phyloP scores from a whole-genome alignment of 805 yeast genomes.

The Groenewaldozyma salmanticensis region DNA sequence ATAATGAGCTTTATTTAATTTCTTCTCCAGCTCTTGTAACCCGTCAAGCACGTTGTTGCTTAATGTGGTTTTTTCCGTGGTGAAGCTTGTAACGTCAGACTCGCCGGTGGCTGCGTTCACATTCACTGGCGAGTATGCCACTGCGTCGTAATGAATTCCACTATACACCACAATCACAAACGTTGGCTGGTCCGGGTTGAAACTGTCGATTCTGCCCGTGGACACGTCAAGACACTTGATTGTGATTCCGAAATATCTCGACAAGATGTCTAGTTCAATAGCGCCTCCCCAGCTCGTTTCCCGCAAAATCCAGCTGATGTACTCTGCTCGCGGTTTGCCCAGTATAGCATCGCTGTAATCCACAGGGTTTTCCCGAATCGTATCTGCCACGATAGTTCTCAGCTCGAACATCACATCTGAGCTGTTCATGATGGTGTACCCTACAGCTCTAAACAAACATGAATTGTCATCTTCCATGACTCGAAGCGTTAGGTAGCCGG shows the following conservation, averaged over 20 bases:
- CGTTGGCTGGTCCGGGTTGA: conserved; percentile 34
- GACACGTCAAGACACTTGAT: conserved; percentile 59
- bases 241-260: conserved; percentile 40
- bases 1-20: conserved; percentile 43
- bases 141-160: conserved; percentile 67
- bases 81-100: conserved; percentile 36
- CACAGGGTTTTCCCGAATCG: conserved; percentile 34
- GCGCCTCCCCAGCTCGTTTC: conserved; percentile 78
- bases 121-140: conserved; percentile 32
- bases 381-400: conserved; percentile 41
- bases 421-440: conserved; percentile 40
- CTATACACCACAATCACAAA: conserved; percentile 51
- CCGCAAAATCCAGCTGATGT: conserved; percentile 50
- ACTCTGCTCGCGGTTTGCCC: conserved; percentile 41
- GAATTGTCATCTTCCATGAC: conserved; percentile 71
- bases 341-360: conserved; percentile 48
- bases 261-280: conserved; percentile 57
- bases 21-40: conserved; percentile 32
- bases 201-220: conserved; percentile 46
- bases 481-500: conserved; percentile 36
- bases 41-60: conserved; percentile 31
- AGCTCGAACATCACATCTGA: conserved; percentile 38
- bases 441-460: conserved; percentile 60
- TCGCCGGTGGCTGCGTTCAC: conserved; percentile 15
- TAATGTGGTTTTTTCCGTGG: conserved; percentile 24